Percentiles rank a stretch among this genome's conserved stretches.
Conservation (phyloP, 2,329 filamentous ascomycete species). For the Aspergillus udagawae region DNA sequence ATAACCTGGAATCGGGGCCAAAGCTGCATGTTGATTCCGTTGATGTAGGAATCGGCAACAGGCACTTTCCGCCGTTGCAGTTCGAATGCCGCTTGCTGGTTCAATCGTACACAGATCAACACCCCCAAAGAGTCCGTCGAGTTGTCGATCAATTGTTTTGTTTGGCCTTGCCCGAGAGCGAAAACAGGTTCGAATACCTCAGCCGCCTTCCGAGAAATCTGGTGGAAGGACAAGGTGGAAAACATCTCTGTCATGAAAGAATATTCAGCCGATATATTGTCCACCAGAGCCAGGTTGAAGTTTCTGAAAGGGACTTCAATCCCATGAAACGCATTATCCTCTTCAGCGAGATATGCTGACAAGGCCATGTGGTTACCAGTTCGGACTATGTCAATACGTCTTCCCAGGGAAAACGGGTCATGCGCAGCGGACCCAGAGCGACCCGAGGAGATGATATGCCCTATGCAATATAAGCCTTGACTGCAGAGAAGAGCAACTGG, state of each 20-base stretch:
- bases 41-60: conserved; percentile 84
- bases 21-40: conserved; percentile 89
- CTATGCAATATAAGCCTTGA: conserved; percentile 18
- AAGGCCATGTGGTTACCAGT: conserved; percentile 70
- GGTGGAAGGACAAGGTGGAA: conserved; percentile 68
- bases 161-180: conserved; percentile 71
- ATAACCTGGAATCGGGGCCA: conserved; percentile 94
- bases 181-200: conserved; percentile 91
- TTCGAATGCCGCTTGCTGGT: conserved; percentile 91
- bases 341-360: conserved; percentile 85
- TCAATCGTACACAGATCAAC: conserved; percentile 85
- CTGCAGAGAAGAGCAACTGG: neutral
- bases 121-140: conserved; percentile 82
- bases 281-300: conserved; percentile 88
- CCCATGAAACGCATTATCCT: conserved; percentile 80
- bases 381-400: conserved; percentile 76
- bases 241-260: conserved; percentile 91
- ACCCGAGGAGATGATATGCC: conserved; percentile 35
- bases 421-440: conserved; percentile 49
- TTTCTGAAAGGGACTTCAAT: conserved; percentile 88
- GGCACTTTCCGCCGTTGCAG: conserved; percentile 88
- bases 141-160: conserved; percentile 69
- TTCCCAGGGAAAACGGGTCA: conserved; percentile 84
- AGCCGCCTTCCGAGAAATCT: conserved; percentile 76
- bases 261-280: conserved; percentile 93